Base-by-base conservation (phyloP, 2,329 filamentous ascomycete species). In the Fusarium udum region DNA sequence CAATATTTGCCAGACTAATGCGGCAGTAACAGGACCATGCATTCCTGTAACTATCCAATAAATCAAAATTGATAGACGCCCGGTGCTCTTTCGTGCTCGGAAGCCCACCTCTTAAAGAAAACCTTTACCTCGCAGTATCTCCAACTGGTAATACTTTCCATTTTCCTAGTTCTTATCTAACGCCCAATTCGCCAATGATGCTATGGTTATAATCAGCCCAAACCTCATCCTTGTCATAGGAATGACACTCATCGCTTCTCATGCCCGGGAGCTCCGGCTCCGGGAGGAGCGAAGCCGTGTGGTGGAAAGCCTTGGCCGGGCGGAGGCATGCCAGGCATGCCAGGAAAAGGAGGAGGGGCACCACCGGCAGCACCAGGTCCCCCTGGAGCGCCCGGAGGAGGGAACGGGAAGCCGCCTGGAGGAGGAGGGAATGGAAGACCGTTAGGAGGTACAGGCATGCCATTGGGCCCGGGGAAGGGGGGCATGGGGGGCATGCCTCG, bases 401-500 rank as follows among this genome's bases (percentile, higher is more conserved):
- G 84, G 53, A 86, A 85, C 36, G 76, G 76, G 34, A 78, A 74
- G 31, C 73, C 73, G 4, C 76, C 76, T 7, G 76, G 70, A 67
- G 71, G 74, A 20, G 74, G 76, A 37, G 76, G 76, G 49, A 78
- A 78, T 7, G 85, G 85, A 49, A 86, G 81, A 28, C 82, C 82
- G 49, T 82, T 83, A 9, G 82, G 83, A 37, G 80, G 78, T 68
- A 85, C 82, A 20, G 83, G 82, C 78, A 86, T 83, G 72, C 87
- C 87, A 75, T 80, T 83, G 40, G 80, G 78, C 14, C 81, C 81
- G 4, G 84, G 81, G 78, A 87, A 85, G 5, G 82, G 83, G n/a
- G 80, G 79, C 75, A 85, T 83, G 28, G 82, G 81, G 40, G 83
- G 82, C 79, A 86, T 84, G 71, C 87, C 87, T 75, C 87, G 85